Base-by-base conservation (phyloP, 768 basidiomycete genomes). In the Hericium alpestre region DNA sequence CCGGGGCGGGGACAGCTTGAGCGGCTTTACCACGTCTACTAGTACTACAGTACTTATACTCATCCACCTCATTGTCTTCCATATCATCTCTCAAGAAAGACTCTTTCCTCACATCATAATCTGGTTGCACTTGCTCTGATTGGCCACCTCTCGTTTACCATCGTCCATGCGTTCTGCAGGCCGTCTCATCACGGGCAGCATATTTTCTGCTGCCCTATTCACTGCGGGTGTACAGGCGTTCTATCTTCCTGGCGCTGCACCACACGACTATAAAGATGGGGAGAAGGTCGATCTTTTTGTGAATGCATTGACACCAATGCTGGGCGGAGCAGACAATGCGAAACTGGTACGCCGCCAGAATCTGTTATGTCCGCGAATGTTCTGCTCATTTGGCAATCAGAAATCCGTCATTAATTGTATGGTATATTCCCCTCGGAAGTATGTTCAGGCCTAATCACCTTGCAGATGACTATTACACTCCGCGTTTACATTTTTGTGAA, bases 201-300 rank as follows among this genome's bases (percentile, higher is more conserved):
- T 62, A 20, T 51, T 69, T 32, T 37, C 65, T 51, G 65, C 59
- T 22, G 53, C 63, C 23, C 50, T 67, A 43, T 23, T 57, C 2
- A 39, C 59, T 61, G n/a, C 61, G 3, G 27, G 58, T 40, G 62
- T 59, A 22, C 63, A 73, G 54, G 89, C 88, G 4, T 98, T 97
- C 75, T 98, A 98, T 69, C 80, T 98, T 40, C 94, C 94, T 23
- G 87, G 87, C 23, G 81, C 94, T 27, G 91, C 94, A 7, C 95
- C 95, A 0, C 84, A 81, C 66, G 84, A 92, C 69, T 98, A 92
- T 71, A 68, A 68, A 15, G 63, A 68, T 53, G 87, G 86, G 50
- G 92, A 97, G 59, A 71, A 72, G 53, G 90, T 97, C 46, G 79
- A 84, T 50, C 74, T 93, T 48, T 81, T 84, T 67, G 90, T 96